These are phyloP conservation scores for Oryza nivara DNA, from an alignment of 176 grass and related monocot genomes.

Conservation along the genomic window DNA sequence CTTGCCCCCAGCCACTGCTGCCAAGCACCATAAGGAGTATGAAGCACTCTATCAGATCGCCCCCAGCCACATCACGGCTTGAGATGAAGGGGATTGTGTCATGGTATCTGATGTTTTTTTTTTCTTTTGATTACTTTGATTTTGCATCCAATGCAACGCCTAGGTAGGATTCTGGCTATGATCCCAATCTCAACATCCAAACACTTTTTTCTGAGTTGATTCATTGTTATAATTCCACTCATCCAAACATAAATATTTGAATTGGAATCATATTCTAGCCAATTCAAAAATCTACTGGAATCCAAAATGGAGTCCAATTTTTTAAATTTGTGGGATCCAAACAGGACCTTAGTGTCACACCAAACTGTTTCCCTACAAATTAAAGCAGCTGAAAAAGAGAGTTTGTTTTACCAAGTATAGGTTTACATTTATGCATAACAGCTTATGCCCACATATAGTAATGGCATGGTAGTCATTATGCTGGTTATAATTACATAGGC, in stretches of 20 bases:
- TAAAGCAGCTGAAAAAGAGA: not conserved
- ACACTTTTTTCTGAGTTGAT: not conserved
- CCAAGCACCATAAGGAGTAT: too few relatives aligned
- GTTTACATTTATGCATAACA: conserved; percentile 18
- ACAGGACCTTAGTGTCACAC: not conserved
- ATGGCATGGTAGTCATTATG: not conserved
- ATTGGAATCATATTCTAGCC: not conserved
- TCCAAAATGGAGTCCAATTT: not conserved
- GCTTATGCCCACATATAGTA: conserved; percentile 4
- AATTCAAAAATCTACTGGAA: not conserved
- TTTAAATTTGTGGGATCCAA: not conserved
- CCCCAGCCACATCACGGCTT: not conserved
- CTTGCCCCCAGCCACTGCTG: too few relatives aligned
- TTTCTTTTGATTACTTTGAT: not conserved
- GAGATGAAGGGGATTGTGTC: not conserved
- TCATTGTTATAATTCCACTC: not conserved
- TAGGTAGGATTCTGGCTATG: not conserved
- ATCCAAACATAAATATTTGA: not conserved
- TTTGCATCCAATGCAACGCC: not conserved
- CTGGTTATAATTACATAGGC: conserved; percentile 7
- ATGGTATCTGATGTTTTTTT: not conserved
- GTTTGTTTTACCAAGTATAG: conserved; percentile 9
- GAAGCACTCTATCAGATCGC: not conserved
- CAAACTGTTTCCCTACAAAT: conserved; percentile 20
- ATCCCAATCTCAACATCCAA: not conserved